These are phyloP conservation scores for Capsicum rhomboideum DNA, from an alignment of 257 asterid genomes.

Conservation along the genomic window DNA sequence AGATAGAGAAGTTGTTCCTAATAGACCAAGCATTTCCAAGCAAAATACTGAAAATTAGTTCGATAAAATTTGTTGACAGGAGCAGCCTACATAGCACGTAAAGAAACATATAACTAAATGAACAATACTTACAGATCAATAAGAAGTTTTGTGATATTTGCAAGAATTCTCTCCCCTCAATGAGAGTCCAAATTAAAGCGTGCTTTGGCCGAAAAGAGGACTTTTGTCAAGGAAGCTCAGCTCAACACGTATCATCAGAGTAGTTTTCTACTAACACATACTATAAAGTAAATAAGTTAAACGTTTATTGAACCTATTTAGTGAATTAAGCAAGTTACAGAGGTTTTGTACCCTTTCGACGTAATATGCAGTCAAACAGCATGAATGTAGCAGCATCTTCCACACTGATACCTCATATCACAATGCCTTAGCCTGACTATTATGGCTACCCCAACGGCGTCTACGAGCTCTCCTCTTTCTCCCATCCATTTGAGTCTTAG, in stretches of 20 bases:
- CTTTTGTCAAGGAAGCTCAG: background rate
- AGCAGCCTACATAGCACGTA: background rate
- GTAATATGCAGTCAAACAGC: background rate
- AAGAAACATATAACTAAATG: background rate
- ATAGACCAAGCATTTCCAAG: no score
- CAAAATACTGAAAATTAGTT: no score
- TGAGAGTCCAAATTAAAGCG: background rate
- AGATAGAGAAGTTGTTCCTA: no score
- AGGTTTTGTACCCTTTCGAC: background rate
- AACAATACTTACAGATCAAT: background rate
- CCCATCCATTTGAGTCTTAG: conserved; percentile 49
- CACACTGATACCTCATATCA: conserved; percentile 10
- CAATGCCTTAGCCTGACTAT: conserved; percentile 27
- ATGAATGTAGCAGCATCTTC: background rate
- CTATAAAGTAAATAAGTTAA: background rate
- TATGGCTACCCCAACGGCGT: conserved; percentile 60
- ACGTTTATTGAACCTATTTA: background rate
- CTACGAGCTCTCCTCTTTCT: conserved; percentile 69
- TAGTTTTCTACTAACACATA: background rate
- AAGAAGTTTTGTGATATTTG: background rate
- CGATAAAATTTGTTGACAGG: no score
- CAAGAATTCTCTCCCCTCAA: background rate
- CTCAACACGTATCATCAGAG: background rate
- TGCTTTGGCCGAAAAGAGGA: background rate
- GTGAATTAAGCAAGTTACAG: background rate